Percentiles rank a stretch among this genome's conserved stretches.
These are phyloP conservation scores for Hymenotorrendiella dingleyae DNA, from an alignment of 2,329 filamentous ascomycete species.

Conservation along the genomic window DNA sequence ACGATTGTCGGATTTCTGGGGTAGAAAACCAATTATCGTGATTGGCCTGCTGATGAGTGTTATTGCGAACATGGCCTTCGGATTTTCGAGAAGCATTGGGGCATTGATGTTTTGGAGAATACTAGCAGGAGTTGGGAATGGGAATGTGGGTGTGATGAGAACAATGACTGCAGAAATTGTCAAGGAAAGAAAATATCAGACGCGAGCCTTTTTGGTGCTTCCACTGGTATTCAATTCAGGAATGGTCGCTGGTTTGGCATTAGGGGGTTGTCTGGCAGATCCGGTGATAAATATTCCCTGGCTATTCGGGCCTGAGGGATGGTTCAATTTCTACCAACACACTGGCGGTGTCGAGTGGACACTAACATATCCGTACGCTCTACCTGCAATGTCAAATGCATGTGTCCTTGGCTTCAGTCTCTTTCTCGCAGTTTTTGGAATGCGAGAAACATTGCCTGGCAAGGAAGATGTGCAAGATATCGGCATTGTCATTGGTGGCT, in stretches of 20 bases:
- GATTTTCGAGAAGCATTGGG: constrained; percentile 56
- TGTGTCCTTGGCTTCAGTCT: constrained; percentile 26
- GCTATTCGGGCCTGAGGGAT: constrained; percentile 35
- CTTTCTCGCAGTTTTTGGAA: constrained; percentile 30
- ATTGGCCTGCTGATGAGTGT: constrained; percentile 60
- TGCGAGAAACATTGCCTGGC: constrained; percentile 33
- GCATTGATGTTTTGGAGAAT: constrained; percentile 59
- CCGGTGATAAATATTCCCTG: constrained; percentile 33
- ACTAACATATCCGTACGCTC: constrained; percentile 36
- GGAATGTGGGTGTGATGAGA: constrained; percentile 68
- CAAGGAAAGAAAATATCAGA: constrained; percentile 67
- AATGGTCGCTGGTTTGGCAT: constrained; percentile 23
- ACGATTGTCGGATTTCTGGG: constrained; percentile 57
- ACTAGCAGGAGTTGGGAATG: constrained; percentile 68
- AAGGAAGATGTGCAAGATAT: constrained; percentile 25
- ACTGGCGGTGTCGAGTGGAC: constrained; percentile 34
- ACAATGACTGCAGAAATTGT: constrained; percentile 70
- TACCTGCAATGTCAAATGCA: constrained; percentile 35
- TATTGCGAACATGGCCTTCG: constrained; percentile 58
- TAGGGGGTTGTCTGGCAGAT: constrained; percentile 39
- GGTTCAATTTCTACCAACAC: constrained; percentile 32
- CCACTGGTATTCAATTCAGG: constrained; percentile 62
- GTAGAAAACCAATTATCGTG: constrained; percentile 72
- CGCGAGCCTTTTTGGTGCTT: constrained; percentile 37
- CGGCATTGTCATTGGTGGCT: constrained; percentile 18